A percentile compares a stretch with the other conserved stretches of the same genome.
Conservation (phyloP, 2,329 filamentous ascomycete species). For the Penicillium verrucosum region DNA sequence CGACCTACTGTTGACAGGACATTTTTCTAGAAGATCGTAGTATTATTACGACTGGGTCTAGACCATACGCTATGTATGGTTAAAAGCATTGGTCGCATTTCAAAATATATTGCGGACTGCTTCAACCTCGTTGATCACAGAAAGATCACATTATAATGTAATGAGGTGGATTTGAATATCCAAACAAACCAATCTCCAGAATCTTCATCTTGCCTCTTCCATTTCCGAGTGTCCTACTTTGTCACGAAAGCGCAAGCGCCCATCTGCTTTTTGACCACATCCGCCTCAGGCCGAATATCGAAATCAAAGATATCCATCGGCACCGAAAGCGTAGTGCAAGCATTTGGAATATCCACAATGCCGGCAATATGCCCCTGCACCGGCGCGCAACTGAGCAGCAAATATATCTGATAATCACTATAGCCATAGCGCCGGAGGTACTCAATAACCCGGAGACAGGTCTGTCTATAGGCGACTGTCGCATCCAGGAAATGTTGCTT, state of each 20-base stretch:
- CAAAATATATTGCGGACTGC: neutral
- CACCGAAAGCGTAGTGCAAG: constrained; percentile 81
- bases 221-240: constrained; percentile 10
- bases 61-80: neutral
- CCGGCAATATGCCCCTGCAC: constrained; percentile 86
- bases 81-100: neutral
- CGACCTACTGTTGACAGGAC: neutral
- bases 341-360: constrained; percentile 87
- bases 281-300: constrained; percentile 70
- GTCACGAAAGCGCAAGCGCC: constrained; percentile 66
- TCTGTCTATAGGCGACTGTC: constrained; percentile 82
- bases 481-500: constrained; percentile 89
- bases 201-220: neutral
- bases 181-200: neutral
- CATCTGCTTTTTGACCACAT: constrained; percentile 63
- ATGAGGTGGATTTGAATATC: neutral
- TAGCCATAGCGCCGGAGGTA: constrained; percentile 72
- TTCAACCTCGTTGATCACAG: neutral
- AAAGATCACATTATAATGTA: neutral
- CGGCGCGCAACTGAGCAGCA: constrained; percentile 79
- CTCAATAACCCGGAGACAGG: constrained; percentile 72
- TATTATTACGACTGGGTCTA: neutral
- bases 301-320: constrained; percentile 96
- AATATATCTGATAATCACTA: constrained; percentile 74
- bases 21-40: neutral